Percentiles rank a stretch among this genome's conserved stretches.
phyloP scores from a whole-genome alignment of 257 asterid genomes.

The Solanum chaucha region DNA sequence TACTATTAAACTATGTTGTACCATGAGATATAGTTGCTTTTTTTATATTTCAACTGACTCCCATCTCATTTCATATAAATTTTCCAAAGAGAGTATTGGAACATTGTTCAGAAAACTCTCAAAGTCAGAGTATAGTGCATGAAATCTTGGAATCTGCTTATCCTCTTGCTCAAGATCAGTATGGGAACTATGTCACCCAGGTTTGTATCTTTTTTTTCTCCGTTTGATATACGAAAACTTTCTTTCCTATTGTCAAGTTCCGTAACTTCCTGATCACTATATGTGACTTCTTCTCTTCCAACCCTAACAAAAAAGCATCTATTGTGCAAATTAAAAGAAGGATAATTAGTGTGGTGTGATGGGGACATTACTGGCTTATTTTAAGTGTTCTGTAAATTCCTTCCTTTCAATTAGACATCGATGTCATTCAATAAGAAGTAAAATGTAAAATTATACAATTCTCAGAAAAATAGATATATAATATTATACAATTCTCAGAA shows the following conservation, averaged over 20 bases:
- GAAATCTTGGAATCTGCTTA: slow-evolving; percentile 74
- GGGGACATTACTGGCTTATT: not conserved
- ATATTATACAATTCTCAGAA: too few species aligned
- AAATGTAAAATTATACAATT: not conserved
- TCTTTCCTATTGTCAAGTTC: not conserved
- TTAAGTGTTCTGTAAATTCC: not conserved
- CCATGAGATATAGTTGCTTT: not conserved
- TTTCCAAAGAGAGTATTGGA: slow-evolving; percentile 68
- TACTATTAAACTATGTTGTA: slow-evolving; percentile 5
- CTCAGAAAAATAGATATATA: too few species aligned
- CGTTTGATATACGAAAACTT: not conserved
- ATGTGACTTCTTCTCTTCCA: not conserved
- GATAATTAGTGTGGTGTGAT: not conserved
- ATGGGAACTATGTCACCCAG: slow-evolving; percentile 87
- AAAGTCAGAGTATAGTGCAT: slow-evolving; percentile 59
- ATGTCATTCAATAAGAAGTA: not conserved
- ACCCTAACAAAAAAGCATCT: not conserved
- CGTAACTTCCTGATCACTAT: not conserved
- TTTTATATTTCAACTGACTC: not conserved
- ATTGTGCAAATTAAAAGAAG: not conserved
- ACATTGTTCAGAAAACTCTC: slow-evolving; percentile 60
- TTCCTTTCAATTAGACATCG: not conserved
- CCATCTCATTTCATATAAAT: not conserved
- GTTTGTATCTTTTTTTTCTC: slow-evolving; percentile 18
- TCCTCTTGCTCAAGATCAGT: slow-evolving; percentile 83